Base-by-base conservation (phyloP, 805 yeast genomes). In the Suhomyces prunicola region DNA sequence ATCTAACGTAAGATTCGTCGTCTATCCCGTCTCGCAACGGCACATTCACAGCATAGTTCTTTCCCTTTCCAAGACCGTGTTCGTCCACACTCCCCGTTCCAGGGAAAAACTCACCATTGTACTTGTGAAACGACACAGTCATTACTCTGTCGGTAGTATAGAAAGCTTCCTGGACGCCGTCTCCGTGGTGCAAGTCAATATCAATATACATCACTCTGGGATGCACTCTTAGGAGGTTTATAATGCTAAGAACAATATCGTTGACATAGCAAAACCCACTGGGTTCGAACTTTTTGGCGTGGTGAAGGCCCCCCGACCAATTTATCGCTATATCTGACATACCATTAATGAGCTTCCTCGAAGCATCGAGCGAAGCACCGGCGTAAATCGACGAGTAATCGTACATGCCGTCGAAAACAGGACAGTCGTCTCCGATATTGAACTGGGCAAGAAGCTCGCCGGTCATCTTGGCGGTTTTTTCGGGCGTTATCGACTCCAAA, bases 141-240 rank as follows among this genome's bases (percentile, higher is more conserved):
- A 92, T 91, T 46, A 92, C 98, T 55, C 98, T 76, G 69, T 92
- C 98, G 1, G 97, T 89, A 15, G 94, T 83, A 72, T 93, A 89
- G 65, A 93, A 93, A 0, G 97, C 97, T 70, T 93, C 98, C 69
- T 93, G 97, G 17, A 93, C 98, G 58, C 98, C 98, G 70, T 93
- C 98, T 45, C 98, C 98, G 66, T 93, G 98, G 69, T 93, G 98
- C 12, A 93, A 82, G 69, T 93, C 98, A 52, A 91, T 92, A 70
- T 93, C 98, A 51, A 93, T 88, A 68, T 93, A 93, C 66, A 93
- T 77, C 6, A 93, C 97, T 58, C 98, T 81, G 42, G 97, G 94
- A 70, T 92, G 97, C 58, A 89, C 90, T 50, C 97, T 76, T 55
- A 93, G 75, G 42, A 93, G 77, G 67, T 93, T 90, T 56, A 93